These are phyloP conservation scores for Talaromyces borbonicus DNA, from an alignment of 495 filamentous ascomycete species.

Conservation along the genomic window DNA sequence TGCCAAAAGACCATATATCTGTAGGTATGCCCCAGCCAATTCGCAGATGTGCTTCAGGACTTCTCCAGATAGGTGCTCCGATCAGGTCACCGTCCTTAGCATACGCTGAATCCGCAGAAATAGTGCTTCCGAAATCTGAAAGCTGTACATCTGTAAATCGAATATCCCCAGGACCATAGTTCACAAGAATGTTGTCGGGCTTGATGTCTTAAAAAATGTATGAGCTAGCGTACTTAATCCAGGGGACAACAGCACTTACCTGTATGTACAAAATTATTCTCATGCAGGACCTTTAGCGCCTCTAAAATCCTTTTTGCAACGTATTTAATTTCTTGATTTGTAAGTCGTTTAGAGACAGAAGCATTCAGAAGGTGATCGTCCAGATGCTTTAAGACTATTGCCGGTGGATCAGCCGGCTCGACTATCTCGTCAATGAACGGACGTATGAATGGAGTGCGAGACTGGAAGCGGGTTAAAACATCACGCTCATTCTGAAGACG, in stretches of 20 bases:
- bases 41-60: constrained; percentile 27
- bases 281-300: constrained; percentile 28
- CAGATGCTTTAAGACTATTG: constrained; percentile 31
- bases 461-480: constrained; percentile 31
- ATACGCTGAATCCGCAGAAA: constrained; percentile 22
- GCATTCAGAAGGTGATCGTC: constrained; percentile 27
- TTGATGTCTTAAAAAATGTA: constrained; percentile 26
- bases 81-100: constrained; percentile 28
- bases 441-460: constrained; percentile 18
- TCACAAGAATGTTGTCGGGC: constrained; percentile 32
- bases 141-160: constrained; percentile 31
- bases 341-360: constrained; percentile 24
- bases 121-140: constrained; percentile 29
- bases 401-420: constrained; percentile 26
- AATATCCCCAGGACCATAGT: constrained; percentile 19
- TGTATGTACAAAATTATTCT: constrained; percentile 30
- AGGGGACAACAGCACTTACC: constrained; percentile 12
- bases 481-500: constrained; percentile 33
- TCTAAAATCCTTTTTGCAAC: constrained; percentile 26
- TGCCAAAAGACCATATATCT: constrained; percentile 38
- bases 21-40: constrained; percentile 27
- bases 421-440: constrained; percentile 32
- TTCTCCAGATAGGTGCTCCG: constrained; percentile 25
- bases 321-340: constrained; percentile 29
- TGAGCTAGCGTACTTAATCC: neutral